Conservation (phyloP, 176 grass and related monocot genomes). For the Sorghum bicolor region Sorghum_bicolor_NCBIv3 NC_012872.2:8227001-8227500, state of each 20-base stretch:
- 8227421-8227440: slow-evolving; percentile 48
- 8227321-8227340: slow-evolving; percentile 70
- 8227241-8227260: slow-evolving; percentile 70
- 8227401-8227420: slow-evolving; percentile 59
- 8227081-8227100: slow-evolving; percentile 35
- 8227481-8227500: slow-evolving; percentile 47
- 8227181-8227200: slow-evolving; percentile 80
- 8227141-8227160: slow-evolving; percentile 60
- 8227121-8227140: slow-evolving; percentile 48
- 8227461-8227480: slow-evolving; percentile 67
- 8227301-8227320: slow-evolving; percentile 67
- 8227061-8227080: slow-evolving; percentile 57
- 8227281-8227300: slow-evolving; percentile 53
- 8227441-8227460: slow-evolving; percentile 81
- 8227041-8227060: slow-evolving; percentile 56
- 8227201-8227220: slow-evolving; percentile 93
- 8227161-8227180: slow-evolving; percentile 63
- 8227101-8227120: slow-evolving; percentile 70
- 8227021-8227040: slow-evolving; percentile 57
- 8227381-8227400: slow-evolving; percentile 73
- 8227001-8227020: neutral
- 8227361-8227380: slow-evolving; percentile 61
- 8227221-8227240: slow-evolving; percentile 64
- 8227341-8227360: slow-evolving; percentile 82
- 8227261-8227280: slow-evolving; percentile 49